Evolutionary conservation across 176 grass and related monocot species (phyloP).

Genomic region (Oryza meridionalis): DNA sequence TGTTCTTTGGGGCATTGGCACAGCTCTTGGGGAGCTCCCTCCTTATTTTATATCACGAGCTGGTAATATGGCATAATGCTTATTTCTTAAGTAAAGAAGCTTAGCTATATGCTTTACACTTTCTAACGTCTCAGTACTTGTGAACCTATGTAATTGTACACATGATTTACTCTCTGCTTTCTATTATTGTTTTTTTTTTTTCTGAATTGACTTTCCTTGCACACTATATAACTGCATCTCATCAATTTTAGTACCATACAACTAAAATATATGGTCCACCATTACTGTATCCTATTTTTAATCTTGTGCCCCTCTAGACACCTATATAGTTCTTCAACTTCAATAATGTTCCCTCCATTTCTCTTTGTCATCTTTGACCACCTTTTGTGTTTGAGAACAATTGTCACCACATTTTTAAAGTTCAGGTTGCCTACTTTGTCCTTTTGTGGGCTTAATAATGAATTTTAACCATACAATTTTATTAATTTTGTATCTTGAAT

Average conservation of each 20-base stretch:
- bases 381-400: neutral
- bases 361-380: neutral
- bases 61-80: slow-evolving; percentile 51
- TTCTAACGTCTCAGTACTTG: neutral
- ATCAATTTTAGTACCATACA: neutral
- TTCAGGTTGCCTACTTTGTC: neutral
- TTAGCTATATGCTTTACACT: neutral
- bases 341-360: neutral
- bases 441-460: neutral
- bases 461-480: neutral
- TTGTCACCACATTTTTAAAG: neutral
- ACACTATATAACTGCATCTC: neutral
- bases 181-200: slow-evolving; percentile 20
- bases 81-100: slow-evolving; percentile 18
- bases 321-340: slow-evolving; percentile 17
- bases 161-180: neutral
- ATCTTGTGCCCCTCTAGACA: neutral
- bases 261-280: neutral
- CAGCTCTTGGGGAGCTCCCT: slow-evolving; percentile 94
- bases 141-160: neutral
- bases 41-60: slow-evolving; percentile 99
- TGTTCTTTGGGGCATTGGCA: slow-evolving; percentile 97
- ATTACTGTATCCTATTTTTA: neutral
- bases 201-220: slow-evolving; percentile 6
- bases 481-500: slow-evolving; percentile 4